Percentiles rank a stretch among this genome's conserved stretches.
Conservation (phyloP, 495 filamentous ascomycete species). For the Podospora pseudopauciseta region DNA sequence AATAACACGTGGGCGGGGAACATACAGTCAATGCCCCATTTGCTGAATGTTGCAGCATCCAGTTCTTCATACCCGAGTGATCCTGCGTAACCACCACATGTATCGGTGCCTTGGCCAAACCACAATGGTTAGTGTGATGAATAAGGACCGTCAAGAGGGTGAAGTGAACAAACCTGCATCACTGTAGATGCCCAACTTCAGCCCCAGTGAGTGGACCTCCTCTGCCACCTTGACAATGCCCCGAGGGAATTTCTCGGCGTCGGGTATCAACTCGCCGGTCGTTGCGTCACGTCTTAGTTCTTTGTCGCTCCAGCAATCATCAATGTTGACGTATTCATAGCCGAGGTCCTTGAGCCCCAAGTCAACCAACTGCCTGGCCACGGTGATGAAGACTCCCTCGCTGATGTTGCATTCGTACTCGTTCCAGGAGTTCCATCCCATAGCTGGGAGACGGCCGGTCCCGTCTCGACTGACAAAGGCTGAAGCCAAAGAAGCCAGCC, state of each 20-base stretch:
- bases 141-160: background rate
- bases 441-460: slow-evolving; percentile 49
- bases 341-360: slow-evolving; percentile 56
- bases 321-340: slow-evolving; percentile 44
- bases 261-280: slow-evolving; percentile 47
- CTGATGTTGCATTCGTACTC: slow-evolving; percentile 56
- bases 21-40: slow-evolving; percentile 58
- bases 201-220: slow-evolving; percentile 51
- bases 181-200: slow-evolving; percentile 61
- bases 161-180: slow-evolving; percentile 44
- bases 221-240: slow-evolving; percentile 54
- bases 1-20: background rate
- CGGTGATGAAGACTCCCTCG: slow-evolving; percentile 49
- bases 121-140: background rate
- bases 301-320: slow-evolving; percentile 61
- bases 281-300: slow-evolving; percentile 42
- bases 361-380: slow-evolving; percentile 48
- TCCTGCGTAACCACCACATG: slow-evolving; percentile 58
- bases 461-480: slow-evolving; percentile 25
- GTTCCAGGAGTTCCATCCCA: slow-evolving; percentile 63
- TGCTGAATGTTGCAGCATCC: slow-evolving; percentile 57
- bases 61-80: slow-evolving; percentile 55
- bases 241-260: slow-evolving; percentile 54
- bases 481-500: background rate
- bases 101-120: slow-evolving; percentile 30